A percentile compares a stretch with the other conserved stretches of the same genome.
Evolutionary conservation across 495 filamentous ascomycete species (phyloP).

Genomic region (Xylaria intraflava): DNA sequence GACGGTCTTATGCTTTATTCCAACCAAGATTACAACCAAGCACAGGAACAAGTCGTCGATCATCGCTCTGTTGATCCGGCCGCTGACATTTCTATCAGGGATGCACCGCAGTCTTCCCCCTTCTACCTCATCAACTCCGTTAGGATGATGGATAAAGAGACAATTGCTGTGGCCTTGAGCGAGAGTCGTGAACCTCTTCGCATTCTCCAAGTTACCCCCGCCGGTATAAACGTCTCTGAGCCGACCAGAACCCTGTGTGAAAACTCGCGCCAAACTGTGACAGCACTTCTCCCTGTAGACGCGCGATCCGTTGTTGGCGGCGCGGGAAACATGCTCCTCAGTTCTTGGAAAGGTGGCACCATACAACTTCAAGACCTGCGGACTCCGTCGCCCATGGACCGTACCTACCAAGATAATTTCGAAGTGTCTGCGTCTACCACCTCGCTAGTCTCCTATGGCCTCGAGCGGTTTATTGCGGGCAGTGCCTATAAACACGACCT

Average conservation of each 20-base stretch:
- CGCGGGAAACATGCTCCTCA: conserved; percentile 34
- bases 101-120: neutral
- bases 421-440: conserved; percentile 34
- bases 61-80: conserved; percentile 6
- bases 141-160: conserved; percentile 33
- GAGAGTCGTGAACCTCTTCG: conserved; percentile 31
- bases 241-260: conserved; percentile 10
- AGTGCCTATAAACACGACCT: conserved; percentile 29
- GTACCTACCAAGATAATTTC: conserved; percentile 40
- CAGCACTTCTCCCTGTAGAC: conserved; percentile 35
- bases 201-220: conserved; percentile 32
- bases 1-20: conserved; percentile 26
- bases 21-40: conserved; percentile 6
- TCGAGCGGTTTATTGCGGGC: conserved; percentile 38
- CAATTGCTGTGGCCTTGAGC: conserved; percentile 32
- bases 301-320: conserved; percentile 19
- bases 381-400: conserved; percentile 29
- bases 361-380: conserved; percentile 40
- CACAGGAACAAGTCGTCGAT: neutral
- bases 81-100: conserved; percentile 10
- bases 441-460: conserved; percentile 34
- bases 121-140: conserved; percentile 23
- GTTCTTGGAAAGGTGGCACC: conserved; percentile 42
- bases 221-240: conserved; percentile 27
- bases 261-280: conserved; percentile 14